Percentiles rank a stretch among this genome's conserved stretches.
Evolutionary conservation across 2,329 filamentous ascomycete species (phyloP).

Genomic region (Colletotrichum theobromicola): DNA sequence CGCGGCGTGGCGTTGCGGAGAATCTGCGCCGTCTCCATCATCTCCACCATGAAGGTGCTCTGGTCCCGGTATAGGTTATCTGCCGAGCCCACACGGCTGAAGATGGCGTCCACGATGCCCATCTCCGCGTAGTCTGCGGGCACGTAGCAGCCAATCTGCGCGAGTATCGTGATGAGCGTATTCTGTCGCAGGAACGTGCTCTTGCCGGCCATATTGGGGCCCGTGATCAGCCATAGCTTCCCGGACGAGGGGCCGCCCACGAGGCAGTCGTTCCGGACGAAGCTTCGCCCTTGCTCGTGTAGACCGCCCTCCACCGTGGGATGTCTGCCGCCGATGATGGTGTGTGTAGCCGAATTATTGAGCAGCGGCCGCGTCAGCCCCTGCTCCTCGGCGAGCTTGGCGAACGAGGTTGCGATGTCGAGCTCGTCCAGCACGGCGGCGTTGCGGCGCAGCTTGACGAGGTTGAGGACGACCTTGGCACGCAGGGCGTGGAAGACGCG

Average conservation of each 20-base stretch:
- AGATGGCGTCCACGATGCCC: conserved; percentile 94
- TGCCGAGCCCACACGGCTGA: conserved; percentile 90
- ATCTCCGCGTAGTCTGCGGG: conserved; percentile 86
- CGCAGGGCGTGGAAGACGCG: conserved; percentile 78
- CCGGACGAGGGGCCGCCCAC: conserved; percentile 72
- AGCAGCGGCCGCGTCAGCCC: conserved; percentile 76
- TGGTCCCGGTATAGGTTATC: conserved; percentile 95
- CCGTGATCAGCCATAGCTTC: conserved; percentile 70
- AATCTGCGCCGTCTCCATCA: conserved; percentile 94
- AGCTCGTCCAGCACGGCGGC: conserved; percentile 92
- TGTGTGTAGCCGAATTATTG: conserved; percentile 68
- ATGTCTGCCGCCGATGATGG: conserved; percentile 86
- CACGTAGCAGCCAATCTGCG: conserved; percentile 91
- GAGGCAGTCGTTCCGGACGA: conserved; percentile 86
- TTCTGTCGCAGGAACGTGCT: conserved; percentile 96
- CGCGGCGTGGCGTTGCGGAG: conserved; percentile 81
- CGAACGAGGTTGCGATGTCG: conserved; percentile 88
- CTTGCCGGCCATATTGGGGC: conserved; percentile 99
- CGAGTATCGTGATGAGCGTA: conserved; percentile 90
- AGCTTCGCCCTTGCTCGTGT: conserved; percentile 77
- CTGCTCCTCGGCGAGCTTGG: conserved; percentile 77
- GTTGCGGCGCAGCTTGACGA: conserved; percentile 87
- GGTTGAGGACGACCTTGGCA: conserved; percentile 76
- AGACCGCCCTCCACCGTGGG: conserved; percentile 90
- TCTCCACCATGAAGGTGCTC: conserved; percentile 99